Evolutionary conservation across 148 eudicot species (phyloP).

Genomic region (Amaranthus cruentus): DNA sequence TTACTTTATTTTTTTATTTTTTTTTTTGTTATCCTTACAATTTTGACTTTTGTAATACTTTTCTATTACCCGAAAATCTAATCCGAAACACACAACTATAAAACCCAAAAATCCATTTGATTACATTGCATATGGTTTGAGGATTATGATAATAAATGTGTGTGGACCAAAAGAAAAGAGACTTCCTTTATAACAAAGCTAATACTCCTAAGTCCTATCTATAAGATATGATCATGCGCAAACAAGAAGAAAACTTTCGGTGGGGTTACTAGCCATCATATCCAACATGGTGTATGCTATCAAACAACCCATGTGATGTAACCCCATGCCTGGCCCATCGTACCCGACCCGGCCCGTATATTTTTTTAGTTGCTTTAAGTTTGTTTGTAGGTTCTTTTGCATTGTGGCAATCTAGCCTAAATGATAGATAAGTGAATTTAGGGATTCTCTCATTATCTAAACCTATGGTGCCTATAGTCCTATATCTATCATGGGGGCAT

Average conservation of each 20-base stretch:
- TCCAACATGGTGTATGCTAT: conserved; percentile 24
- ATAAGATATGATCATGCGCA: conserved; percentile 21
- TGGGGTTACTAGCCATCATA: conserved; percentile 22
- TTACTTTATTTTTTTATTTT: no score
- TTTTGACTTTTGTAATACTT: conserved; percentile 13
- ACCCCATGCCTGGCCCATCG: background rate
- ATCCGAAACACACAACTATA: background rate
- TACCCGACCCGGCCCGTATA: no score
- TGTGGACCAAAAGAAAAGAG: conserved; percentile 26
- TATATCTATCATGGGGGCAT: conserved; percentile 5
- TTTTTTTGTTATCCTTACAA: background rate
- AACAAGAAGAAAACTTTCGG: conserved; percentile 18
- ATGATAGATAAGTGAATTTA: background rate
- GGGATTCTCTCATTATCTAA: conserved; percentile 4
- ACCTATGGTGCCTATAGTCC: background rate
- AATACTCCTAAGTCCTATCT: no score
- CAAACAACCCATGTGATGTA: conserved; percentile 28
- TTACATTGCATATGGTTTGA: background rate
- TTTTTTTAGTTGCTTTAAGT: background rate
- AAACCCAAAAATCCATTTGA: background rate
- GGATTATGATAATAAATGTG: conserved; percentile 2
- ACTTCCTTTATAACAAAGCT: background rate
- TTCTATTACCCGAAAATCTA: background rate
- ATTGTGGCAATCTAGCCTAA: conserved; percentile 3
- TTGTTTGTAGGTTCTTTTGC: background rate